These are phyloP conservation scores for Mycosarcoma maydis DNA, from an alignment of 1,284 basidiomycete genomes.

Conservation along the genomic window DNA sequence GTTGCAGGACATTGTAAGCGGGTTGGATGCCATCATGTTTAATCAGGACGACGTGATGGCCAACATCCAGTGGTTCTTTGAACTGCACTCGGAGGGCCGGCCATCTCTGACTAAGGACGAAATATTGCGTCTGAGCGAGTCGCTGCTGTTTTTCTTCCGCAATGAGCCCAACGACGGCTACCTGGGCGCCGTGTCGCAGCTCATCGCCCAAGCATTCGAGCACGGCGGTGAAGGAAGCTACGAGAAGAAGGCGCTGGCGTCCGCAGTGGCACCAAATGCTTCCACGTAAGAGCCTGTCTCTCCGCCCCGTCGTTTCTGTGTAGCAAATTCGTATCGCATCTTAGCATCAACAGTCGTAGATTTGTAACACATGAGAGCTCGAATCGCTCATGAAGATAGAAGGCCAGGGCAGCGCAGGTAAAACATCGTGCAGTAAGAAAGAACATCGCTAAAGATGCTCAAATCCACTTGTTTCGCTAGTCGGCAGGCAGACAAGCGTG, in stretches of 20 bases:
- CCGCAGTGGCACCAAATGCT: slow-evolving; percentile 1
- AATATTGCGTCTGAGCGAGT: slow-evolving; percentile 88
- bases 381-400: too few relatives aligned
- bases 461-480: too few relatives aligned
- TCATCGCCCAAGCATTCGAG: slow-evolving; percentile 61
- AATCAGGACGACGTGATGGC: slow-evolving; percentile 82
- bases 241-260: slow-evolving; percentile 30
- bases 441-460: too few relatives aligned
- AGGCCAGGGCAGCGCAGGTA: too few relatives aligned
- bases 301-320: neutral
- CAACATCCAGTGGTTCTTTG: slow-evolving; percentile 98
- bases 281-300: slow-evolving; percentile 3
- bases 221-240: slow-evolving; percentile 49
- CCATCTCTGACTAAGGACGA: slow-evolving; percentile 95
- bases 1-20: slow-evolving; percentile 81
- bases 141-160: slow-evolving; percentile 86
- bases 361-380: too few relatives aligned
- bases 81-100: slow-evolving; percentile 87
- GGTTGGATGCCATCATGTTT: slow-evolving; percentile 90
- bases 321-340: slow-evolving; percentile 5
- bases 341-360: too few relatives aligned
- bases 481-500: too few relatives aligned
- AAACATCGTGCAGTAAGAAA: too few relatives aligned
- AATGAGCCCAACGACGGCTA: slow-evolving; percentile 97
- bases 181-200: slow-evolving; percentile 71